A percentile compares a stretch with the other conserved stretches of the same genome.
Evolutionary conservation across 2,329 filamentous ascomycete genomes (phyloP).

Genomic region (Penicillium sp.): DNA sequence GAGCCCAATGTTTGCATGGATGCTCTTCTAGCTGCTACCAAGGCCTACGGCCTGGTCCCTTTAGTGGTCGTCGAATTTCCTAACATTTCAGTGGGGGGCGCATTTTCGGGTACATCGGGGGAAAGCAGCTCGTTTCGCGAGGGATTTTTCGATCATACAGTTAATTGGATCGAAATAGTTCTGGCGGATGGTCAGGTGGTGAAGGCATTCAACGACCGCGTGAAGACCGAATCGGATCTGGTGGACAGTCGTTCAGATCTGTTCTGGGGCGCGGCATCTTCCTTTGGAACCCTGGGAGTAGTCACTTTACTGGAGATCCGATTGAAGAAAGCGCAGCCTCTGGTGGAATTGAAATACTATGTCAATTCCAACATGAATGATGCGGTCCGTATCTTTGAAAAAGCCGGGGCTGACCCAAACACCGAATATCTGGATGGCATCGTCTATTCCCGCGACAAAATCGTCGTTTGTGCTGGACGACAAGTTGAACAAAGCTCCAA

Average conservation of each 20-base stretch:
- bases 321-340: constrained; percentile 54
- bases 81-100: constrained; percentile 67
- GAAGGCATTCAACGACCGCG: constrained; percentile 42
- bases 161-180: constrained; percentile 64
- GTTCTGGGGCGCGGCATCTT: constrained; percentile 59
- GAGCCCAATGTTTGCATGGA: constrained; percentile 72
- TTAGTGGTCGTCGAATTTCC: constrained; percentile 71
- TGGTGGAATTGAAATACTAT: constrained; percentile 63
- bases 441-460: constrained; percentile 55
- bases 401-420: constrained; percentile 40
- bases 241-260: constrained; percentile 52
- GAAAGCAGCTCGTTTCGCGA: constrained; percentile 67
- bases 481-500: constrained; percentile 51
- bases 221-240: neutral
- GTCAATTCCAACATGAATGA: constrained; percentile 52
- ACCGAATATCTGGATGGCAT: constrained; percentile 71
- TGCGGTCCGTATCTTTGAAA: constrained; percentile 50
- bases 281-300: constrained; percentile 61
- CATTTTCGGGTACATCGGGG: constrained; percentile 64
- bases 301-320: constrained; percentile 61
- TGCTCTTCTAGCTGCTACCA: constrained; percentile 57
- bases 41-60: constrained; percentile 57
- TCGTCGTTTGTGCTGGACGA: constrained; percentile 62
- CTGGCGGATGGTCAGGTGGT: constrained; percentile 58
- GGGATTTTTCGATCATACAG: constrained; percentile 64